Evolutionary conservation across 1,284 basidiomycete species (phyloP), one percentile per base, ranked within the genome.

Genomic region (Ustilago esculenta): DNA sequence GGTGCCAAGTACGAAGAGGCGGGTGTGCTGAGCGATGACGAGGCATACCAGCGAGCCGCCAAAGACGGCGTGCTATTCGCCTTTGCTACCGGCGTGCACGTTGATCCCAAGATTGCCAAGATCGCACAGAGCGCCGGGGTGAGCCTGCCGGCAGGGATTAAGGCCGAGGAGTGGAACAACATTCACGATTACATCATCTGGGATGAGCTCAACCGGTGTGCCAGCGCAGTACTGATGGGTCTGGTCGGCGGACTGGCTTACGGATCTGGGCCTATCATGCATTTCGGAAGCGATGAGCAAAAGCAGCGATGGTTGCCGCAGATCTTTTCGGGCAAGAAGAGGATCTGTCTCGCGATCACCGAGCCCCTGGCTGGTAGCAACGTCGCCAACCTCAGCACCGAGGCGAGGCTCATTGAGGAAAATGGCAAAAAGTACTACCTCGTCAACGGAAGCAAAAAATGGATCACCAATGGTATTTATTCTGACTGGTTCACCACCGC

Each of bases 371-470:
- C 76, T 8, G 82, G 82, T 0, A 78, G 75, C 24, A 82, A 83
- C 39, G 82, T 83, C 4, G 81, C 81, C 34, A 80, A 80, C 46
- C 48, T 83, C 24, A 63, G 68, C 36, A 65, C 73, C 3, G 71
- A 73, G 11, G 82, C 82, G 2, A 68, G 49, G 37, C 73, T 77
- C 53, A 73, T 74, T 15, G 61, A 71, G 11, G 81, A 82, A 37
- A 77, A 81, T 20, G 66, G 66, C 9, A 55, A 64, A 11, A 74
- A 79, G 72, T 72, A 75, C 47, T 83, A 83, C 74, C 69, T 83
- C 20, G 82, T 83, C 56, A 83, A 80, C 34, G 82, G 82, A 5
- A 48, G 33, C 55, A 83, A 83, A 61, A 82, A 81, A 55, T 79
- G 77, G 81, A 82, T 81, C 64, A 82, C 80, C 12, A 66, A 76